Evolutionary conservation across 805 yeast species (phyloP), one percentile per base, ranked within the genome.

Genomic region (Pichia nanzhaoensis): DNA sequence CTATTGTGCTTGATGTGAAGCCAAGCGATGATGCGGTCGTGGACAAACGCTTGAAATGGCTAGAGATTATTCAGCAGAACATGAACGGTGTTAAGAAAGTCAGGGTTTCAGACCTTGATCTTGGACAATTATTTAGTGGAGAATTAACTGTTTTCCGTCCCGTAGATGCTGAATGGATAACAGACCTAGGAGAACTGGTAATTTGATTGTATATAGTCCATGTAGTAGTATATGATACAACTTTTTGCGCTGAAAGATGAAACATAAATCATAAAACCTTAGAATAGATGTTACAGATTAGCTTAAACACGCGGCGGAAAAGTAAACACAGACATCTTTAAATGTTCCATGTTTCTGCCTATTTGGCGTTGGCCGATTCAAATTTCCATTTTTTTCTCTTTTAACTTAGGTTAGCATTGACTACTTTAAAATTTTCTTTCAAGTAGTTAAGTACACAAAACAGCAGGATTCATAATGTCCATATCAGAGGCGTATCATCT

Each of bases 61-160:
- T 76, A 8, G 49, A 51, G 12, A 65, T 77, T 9, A 60, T 69
- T 3, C 80, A 77, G 48, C 82, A 77, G 52, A 77, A 77, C 51
- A 73, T 71, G 9, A 65, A 64, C 41, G 74, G 73, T 1, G 63
- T 58, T 10, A 65, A 67, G 39, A 51, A 51, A 4, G 82, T 77
- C 1, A 50, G 58, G 14, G 55, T 53, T 31, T 76, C 72, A 30
- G 67, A 64, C 24, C 50, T 71, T 22, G 64, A 62, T 12, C 51
- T 76, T 19, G 55, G 60, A 16, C 61, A 66, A 34, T 53, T 77
- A 39, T 52, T 52, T 9, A 59, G 58, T n/a, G 82, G 82, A 16
- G 63, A 60, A 18, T 54, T 77, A 17, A 53, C 55, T 34, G 73
- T 69, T 4, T 77, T 67, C 54, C 67, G 82, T 51, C 75, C 81